phyloP scores from a whole-genome alignment of 345 rosid species.

The Viola odorata region DNA sequence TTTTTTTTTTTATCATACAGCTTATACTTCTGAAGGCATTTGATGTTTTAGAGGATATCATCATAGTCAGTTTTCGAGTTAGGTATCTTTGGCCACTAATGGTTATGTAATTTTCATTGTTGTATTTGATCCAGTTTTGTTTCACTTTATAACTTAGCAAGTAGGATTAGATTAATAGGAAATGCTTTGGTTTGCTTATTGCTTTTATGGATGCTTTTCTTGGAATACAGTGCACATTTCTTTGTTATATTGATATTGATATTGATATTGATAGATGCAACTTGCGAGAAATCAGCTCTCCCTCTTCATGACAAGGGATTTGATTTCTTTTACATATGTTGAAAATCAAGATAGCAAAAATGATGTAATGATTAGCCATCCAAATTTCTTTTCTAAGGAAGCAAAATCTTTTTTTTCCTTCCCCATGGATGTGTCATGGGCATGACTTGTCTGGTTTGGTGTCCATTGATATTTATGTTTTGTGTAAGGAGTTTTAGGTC shows the following conservation, averaged over 20 bases:
- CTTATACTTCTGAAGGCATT: conserved; percentile 33
- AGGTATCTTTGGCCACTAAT: conserved; percentile 28
- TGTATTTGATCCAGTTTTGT: conserved; percentile 38
- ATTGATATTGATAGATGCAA: neutral
- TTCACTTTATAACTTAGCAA: conserved; percentile 18
- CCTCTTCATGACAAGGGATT: too few relatives aligned
- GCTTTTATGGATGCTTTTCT: conserved; percentile 13
- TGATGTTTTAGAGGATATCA: conserved; percentile 29
- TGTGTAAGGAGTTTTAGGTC: too few relatives aligned
- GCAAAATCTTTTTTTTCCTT: too few relatives aligned
- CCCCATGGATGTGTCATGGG: too few relatives aligned
- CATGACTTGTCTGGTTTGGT: too few relatives aligned
- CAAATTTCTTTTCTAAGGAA: too few relatives aligned
- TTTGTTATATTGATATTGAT: too few relatives aligned
- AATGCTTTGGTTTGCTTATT: conserved; percentile 19
- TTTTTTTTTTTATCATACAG: conserved; percentile 21
- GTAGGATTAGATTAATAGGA: conserved; percentile 16
- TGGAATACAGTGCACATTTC: conserved; percentile 3
- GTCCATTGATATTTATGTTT: too few relatives aligned
- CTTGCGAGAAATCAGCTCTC: too few relatives aligned
- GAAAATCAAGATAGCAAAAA: neutral
- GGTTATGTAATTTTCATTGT: conserved; percentile 24
- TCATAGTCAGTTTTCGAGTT: conserved; percentile 30
- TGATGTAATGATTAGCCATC: too few relatives aligned
- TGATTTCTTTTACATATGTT: neutral